Evolutionary conservation across 2,329 filamentous ascomycete genomes (phyloP).

Genomic region (Microcyclospora pomicola): DNA sequence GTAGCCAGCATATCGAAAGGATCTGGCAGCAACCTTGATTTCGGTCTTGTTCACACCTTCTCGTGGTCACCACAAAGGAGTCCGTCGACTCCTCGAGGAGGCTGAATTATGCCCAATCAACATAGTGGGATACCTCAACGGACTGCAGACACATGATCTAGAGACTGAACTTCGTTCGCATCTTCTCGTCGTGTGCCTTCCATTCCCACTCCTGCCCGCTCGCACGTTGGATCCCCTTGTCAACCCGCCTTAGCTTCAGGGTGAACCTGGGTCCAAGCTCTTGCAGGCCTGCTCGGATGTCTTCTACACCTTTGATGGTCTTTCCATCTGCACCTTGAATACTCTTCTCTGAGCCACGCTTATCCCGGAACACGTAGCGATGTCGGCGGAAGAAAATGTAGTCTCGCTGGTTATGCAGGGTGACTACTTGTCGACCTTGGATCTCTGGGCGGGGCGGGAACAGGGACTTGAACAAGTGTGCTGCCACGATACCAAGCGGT

Average conservation of each 20-base stretch:
- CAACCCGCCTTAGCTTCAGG: constrained; percentile 77
- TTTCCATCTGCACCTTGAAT: constrained; percentile 72
- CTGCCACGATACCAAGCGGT: constrained; percentile 74
- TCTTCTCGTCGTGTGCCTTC: constrained; percentile 91
- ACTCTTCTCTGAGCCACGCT: constrained; percentile 71
- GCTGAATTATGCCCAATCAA: too few species aligned
- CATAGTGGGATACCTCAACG: too few species aligned
- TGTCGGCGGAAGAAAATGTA: constrained; percentile 89
- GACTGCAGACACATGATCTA: constrained; percentile 26
- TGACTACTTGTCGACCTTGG: constrained; percentile 76
- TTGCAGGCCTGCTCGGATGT: constrained; percentile 74
- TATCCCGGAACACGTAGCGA: constrained; percentile 85
- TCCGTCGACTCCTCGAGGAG: too few species aligned
- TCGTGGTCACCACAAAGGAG: too few species aligned
- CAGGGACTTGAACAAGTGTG: constrained; percentile 65
- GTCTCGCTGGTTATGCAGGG: constrained; percentile 86
- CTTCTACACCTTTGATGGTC: constrained; percentile 70
- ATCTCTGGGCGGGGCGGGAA: constrained; percentile 76
- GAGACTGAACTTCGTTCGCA: constrained; percentile 83
- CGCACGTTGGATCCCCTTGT: constrained; percentile 69
- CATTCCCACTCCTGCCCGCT: constrained; percentile 87
- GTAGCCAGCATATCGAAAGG: too few species aligned
- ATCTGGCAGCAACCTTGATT: too few species aligned
- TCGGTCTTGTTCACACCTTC: too few species aligned
- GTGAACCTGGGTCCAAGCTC: constrained; percentile 77